These are phyloP conservation scores for Cordia subcordata DNA, from an alignment of 257 asterid genomes.

Conservation along the genomic window DNA sequence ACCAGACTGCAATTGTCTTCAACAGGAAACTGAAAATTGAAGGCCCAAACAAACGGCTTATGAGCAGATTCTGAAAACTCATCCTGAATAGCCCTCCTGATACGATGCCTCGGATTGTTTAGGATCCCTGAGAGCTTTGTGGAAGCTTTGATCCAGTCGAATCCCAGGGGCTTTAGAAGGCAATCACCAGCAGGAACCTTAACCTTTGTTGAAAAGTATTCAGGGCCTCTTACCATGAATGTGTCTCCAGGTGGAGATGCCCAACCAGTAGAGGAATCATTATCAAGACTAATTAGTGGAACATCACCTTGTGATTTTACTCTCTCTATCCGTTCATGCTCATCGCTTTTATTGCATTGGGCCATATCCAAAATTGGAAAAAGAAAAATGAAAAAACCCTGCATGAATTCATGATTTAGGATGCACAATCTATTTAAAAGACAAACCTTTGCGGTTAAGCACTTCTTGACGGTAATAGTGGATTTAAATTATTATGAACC, in stretches of 20 bases:
- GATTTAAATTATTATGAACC: no score
- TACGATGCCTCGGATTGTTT: slow-evolving; percentile 51
- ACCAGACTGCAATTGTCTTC: slow-evolving; percentile 73
- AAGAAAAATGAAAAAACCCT: no score
- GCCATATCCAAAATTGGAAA: slow-evolving; percentile 49
- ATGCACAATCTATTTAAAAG: no score
- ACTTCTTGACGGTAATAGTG: no score
- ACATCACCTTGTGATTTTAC: slow-evolving; percentile 67
- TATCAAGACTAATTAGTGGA: slow-evolving; percentile 57
- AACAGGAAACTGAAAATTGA: slow-evolving; percentile 77
- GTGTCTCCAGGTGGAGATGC: slow-evolving; percentile 68
- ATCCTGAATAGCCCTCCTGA: slow-evolving; percentile 47
- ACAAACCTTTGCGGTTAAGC: no score
- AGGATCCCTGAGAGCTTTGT: slow-evolving; percentile 56
- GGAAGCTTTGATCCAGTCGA: slow-evolving; percentile 87
- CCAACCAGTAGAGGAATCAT: slow-evolving; percentile 71
- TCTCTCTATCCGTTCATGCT: slow-evolving; percentile 57
- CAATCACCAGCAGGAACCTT: slow-evolving; percentile 68
- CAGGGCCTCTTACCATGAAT: slow-evolving; percentile 77
- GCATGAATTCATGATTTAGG: no score
- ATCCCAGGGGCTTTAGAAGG: slow-evolving; percentile 75
- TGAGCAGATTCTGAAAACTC: slow-evolving; percentile 30
- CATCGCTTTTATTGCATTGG: slow-evolving; percentile 33
- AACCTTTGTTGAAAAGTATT: slow-evolving; percentile 49
- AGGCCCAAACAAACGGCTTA: slow-evolving; percentile 74